Conservation (phyloP, 139 green algal genomes). For the Choricystis sp. region DNA sequence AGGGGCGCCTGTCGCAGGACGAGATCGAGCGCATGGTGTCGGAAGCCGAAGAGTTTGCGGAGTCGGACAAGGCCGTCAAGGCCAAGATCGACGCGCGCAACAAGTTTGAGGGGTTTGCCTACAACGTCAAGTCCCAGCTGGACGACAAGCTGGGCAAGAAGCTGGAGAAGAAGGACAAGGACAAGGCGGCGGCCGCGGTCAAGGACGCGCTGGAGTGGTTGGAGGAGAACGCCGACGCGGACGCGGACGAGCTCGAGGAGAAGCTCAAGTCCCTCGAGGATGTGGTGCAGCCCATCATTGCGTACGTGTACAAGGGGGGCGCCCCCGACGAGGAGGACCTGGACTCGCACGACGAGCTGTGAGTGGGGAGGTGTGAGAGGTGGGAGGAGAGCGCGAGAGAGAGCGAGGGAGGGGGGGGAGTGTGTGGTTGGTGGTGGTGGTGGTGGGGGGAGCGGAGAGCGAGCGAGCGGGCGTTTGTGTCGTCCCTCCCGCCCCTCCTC, state of each 20-base stretch:
- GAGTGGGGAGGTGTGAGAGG: too few relatives aligned
- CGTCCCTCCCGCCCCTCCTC: too few relatives aligned
- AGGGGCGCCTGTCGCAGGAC: constrained; percentile 44
- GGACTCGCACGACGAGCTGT: constrained; percentile 75
- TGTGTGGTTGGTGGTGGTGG: too few relatives aligned
- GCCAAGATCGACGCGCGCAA: constrained; percentile 55
- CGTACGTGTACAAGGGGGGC: constrained; percentile 21
- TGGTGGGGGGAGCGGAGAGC: too few relatives aligned
- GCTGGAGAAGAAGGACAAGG: constrained; percentile 72
- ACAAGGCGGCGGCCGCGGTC: constrained; percentile 62
- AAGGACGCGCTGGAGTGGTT: constrained; percentile 78
- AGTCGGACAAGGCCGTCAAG: constrained; percentile 34
- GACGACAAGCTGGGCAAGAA: constrained; percentile 75
- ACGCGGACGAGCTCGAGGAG: constrained; percentile 86
- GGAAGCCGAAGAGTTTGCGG: constrained; percentile 46
- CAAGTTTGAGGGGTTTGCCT: constrained; percentile 59
- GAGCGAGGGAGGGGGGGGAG: too few relatives aligned
- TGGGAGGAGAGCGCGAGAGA: too few relatives aligned
- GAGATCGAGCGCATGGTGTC: constrained; percentile 56
- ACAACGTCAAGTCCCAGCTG: constrained; percentile 54
- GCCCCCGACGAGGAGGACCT: constrained; percentile 55
- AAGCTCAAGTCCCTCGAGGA: constrained; percentile 94
- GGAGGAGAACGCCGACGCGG: constrained; percentile 32
- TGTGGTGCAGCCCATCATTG: constrained; percentile 74
- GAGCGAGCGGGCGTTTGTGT: too few relatives aligned